Percentiles rank a stretch among this genome's conserved stretches.
Conservation (phyloP, 345 rosid species). For the Noccaea caerulescens region DNA sequence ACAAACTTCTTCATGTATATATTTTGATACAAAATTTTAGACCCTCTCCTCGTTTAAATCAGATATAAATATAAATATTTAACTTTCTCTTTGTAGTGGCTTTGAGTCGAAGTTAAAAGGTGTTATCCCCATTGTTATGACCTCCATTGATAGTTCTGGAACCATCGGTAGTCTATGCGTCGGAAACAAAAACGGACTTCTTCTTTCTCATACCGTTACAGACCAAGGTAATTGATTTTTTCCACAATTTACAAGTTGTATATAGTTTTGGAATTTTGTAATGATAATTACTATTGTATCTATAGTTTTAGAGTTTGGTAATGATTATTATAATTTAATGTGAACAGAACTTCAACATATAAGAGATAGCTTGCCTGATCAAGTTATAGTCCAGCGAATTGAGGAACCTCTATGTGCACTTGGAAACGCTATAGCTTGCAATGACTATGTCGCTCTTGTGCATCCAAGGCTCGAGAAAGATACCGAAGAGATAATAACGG, state of each 20-base stretch:
- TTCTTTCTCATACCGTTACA: slow-evolving; percentile 74
- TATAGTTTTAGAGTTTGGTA: too few species aligned
- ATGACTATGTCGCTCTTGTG: slow-evolving; percentile 79
- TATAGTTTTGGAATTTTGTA: not conserved
- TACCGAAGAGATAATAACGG: slow-evolving; percentile 76
- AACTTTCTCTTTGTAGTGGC: slow-evolving; percentile 38
- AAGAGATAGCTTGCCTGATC: slow-evolving; percentile 83
- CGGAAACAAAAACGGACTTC: slow-evolving; percentile 89
- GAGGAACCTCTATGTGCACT: slow-evolving; percentile 82
- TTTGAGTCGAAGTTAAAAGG: slow-evolving; percentile 73
- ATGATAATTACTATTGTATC: not conserved
- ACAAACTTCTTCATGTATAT: slow-evolving; percentile 55
- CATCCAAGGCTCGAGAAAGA: slow-evolving; percentile 88
- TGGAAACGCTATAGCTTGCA: slow-evolving; percentile 84
- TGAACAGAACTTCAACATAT: slow-evolving; percentile 76
- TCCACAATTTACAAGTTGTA: not conserved
- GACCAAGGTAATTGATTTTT: slow-evolving; percentile 64
- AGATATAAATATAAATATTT: not conserved
- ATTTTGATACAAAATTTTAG: not conserved
- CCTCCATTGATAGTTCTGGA: slow-evolving; percentile 65
- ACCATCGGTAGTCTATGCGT: slow-evolving; percentile 71
- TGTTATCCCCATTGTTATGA: slow-evolving; percentile 73
- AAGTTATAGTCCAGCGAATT: slow-evolving; percentile 74
- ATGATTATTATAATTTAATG: not conserved
- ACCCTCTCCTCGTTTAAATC: too few species aligned